Evolutionary conservation across 2,329 filamentous ascomycete genomes (phyloP).

Genomic region (Penicillium fuscoglaucum): DNA sequence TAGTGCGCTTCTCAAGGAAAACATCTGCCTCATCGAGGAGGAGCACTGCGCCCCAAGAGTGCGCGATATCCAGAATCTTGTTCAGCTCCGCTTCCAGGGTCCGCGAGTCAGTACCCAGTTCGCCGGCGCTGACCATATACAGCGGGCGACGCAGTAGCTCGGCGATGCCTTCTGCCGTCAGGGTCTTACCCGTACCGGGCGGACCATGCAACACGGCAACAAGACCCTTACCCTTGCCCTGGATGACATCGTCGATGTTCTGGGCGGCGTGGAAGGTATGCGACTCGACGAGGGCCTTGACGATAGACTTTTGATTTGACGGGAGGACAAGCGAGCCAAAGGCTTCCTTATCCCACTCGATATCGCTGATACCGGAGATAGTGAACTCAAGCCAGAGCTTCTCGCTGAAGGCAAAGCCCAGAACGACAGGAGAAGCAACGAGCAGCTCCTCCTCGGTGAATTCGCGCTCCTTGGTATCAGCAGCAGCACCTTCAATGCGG

Average conservation of each 20-base stretch:
- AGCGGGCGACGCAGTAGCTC: conserved; percentile 78
- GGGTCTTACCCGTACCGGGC: conserved; percentile 83
- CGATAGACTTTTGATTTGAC: conserved; percentile 62
- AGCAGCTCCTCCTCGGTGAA: conserved; percentile 83
- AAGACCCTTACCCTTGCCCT: conserved; percentile 83
- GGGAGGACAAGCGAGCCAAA: conserved; percentile 79
- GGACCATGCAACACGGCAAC: conserved; percentile 81
- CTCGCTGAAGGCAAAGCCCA: conserved; percentile 84
- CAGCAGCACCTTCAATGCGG: conserved; percentile 46
- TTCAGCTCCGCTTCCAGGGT: conserved; percentile 75
- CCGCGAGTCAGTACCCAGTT: conserved; percentile 75
- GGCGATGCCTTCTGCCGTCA: conserved; percentile 83
- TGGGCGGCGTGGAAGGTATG: conserved; percentile 80
- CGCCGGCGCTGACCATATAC: conserved; percentile 79
- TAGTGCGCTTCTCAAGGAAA: conserved; percentile 78
- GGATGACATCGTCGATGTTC: conserved; percentile 79
- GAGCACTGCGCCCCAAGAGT: conserved; percentile 81
- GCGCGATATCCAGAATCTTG: conserved; percentile 81
- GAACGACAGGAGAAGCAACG: conserved; percentile 77
- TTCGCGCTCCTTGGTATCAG: conserved; percentile 45
- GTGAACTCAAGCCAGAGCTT: conserved; percentile 90
- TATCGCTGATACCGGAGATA: conserved; percentile 75
- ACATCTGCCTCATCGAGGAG: conserved; percentile 84
- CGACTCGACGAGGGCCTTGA: conserved; percentile 78
- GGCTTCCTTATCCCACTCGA: conserved; percentile 79